Percentiles rank a stretch among this genome's conserved stretches.
Evolutionary conservation across 2,329 filamentous ascomycete genomes (phyloP).

Genomic region (Chalaropsis thielavioides): DNA sequence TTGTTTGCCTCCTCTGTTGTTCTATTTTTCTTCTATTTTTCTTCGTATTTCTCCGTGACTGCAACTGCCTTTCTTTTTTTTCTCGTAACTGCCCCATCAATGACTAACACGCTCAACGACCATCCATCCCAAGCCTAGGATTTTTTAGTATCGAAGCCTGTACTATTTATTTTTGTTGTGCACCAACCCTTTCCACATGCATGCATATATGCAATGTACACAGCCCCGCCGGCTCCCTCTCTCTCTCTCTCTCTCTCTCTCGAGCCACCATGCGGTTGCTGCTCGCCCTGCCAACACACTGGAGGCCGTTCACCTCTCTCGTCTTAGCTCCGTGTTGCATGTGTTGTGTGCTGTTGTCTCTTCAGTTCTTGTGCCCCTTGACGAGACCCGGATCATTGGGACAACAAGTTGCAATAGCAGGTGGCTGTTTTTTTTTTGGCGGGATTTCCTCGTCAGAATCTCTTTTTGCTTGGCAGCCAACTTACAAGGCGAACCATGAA

Average conservation of each 20-base stretch:
- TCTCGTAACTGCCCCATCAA: background rate
- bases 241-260: background rate
- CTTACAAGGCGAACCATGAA: background rate
- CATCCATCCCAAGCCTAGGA: no score
- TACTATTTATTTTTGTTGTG: background rate
- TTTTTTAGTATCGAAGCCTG: no score
- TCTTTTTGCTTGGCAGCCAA: background rate
- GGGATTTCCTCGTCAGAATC: background rate
- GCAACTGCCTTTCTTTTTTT: background rate
- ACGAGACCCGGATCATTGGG: background rate
- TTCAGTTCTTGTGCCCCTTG: background rate
- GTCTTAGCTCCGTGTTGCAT: background rate
- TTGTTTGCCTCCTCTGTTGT: background rate
- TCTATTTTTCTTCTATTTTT: background rate
- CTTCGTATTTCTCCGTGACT: background rate
- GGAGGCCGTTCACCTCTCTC: background rate
- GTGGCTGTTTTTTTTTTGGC: background rate
- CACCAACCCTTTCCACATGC: background rate
- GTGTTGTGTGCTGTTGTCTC: background rate
- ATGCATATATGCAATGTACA: background rate
- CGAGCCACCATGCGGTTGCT: background rate
- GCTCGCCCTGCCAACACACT: background rate
- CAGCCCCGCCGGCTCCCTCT: slow-evolving; percentile 2
- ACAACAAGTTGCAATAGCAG: background rate
- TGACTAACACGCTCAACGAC: background rate